A percentile compares a stretch with the other conserved stretches of the same genome.
These are phyloP conservation scores for Mycogone perniciosa DNA, from an alignment of 2,329 filamentous ascomycete species.

Conservation along the genomic window DNA sequence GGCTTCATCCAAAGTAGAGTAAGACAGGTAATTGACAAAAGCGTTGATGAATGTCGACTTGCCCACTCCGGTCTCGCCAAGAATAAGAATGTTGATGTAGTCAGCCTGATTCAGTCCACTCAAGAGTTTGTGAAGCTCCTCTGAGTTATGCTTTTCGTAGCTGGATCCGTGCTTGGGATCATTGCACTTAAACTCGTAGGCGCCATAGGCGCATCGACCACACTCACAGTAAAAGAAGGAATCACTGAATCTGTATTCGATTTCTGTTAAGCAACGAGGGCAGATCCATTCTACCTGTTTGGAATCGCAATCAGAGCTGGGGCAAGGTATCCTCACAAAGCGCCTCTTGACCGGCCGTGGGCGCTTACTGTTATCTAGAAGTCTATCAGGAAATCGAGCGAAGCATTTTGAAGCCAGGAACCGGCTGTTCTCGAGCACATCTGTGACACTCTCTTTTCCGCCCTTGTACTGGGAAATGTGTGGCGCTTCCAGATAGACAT, in stretches of 20 bases:
- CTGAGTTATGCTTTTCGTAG: slow-evolving; percentile 12
- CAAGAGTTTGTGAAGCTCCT: neutral
- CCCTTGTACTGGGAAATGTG: neutral
- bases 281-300: slow-evolving; percentile 13
- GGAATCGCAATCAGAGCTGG: slow-evolving; percentile 19
- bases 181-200: slow-evolving; percentile 28
- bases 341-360: slow-evolving; percentile 15
- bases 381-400: neutral
- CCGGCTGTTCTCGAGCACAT: neutral
- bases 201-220: slow-evolving; percentile 21
- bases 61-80: slow-evolving; percentile 43
- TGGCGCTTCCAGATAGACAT: neutral
- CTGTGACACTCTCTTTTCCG: neutral
- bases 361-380: neutral
- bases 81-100: slow-evolving; percentile 37
- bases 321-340: slow-evolving; percentile 29
- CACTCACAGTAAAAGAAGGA: slow-evolving; percentile 33
- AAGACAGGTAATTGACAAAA: slow-evolving; percentile 39
- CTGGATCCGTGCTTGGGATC: slow-evolving; percentile 17
- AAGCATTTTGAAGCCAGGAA: slow-evolving; percentile 5
- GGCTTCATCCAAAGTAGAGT: slow-evolving; percentile 33
- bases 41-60: slow-evolving; percentile 45
- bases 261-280: neutral
- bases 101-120: slow-evolving; percentile 9
- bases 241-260: slow-evolving; percentile 10